phyloP scores from a whole-genome alignment of 1,139 yeast genomes.

The Taphrina deformans region DNA sequence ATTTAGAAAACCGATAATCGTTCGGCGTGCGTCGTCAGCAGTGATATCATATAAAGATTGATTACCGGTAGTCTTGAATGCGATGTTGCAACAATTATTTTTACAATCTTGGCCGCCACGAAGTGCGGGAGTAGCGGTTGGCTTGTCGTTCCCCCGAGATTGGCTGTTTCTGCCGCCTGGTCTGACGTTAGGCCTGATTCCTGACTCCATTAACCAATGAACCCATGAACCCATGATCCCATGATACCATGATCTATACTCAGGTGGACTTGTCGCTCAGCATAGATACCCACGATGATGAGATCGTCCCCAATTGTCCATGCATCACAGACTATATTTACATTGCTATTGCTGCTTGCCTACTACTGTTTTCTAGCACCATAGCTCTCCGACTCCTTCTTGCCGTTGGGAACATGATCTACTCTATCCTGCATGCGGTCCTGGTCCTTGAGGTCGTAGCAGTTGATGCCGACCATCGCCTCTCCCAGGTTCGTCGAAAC shows the following conservation, averaged over 20 bases:
- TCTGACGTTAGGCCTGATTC: too few species aligned
- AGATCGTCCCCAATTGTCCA: not conserved
- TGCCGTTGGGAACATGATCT: conserved; percentile 27
- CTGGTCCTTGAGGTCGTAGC: conserved; percentile 52
- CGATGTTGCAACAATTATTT: not conserved
- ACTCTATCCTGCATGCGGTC: conserved; percentile 56
- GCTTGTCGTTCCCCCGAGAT: not conserved
- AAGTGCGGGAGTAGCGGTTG: not conserved
- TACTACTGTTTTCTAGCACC: conserved; percentile 16
- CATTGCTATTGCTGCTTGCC: not conserved
- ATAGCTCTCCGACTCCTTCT: conserved; percentile 29
- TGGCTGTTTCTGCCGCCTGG: too few species aligned
- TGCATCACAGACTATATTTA: not conserved
- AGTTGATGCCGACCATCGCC: conserved; percentile 69
- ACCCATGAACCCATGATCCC: too few species aligned
- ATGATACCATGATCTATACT: too few species aligned
- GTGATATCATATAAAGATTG: too few species aligned
- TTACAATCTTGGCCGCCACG: not conserved
- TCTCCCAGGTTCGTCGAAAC: conserved; percentile 75
- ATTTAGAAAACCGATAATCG: too few species aligned
- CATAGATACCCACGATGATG: too few species aligned
- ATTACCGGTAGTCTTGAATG: too few species aligned
- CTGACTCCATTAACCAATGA: too few species aligned
- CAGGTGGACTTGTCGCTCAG: too few species aligned
- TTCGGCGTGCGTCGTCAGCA: too few species aligned